phyloP scores from a whole-genome alignment of 306 rosid species.

The Amphicarpaea edgeworthii region DNA sequence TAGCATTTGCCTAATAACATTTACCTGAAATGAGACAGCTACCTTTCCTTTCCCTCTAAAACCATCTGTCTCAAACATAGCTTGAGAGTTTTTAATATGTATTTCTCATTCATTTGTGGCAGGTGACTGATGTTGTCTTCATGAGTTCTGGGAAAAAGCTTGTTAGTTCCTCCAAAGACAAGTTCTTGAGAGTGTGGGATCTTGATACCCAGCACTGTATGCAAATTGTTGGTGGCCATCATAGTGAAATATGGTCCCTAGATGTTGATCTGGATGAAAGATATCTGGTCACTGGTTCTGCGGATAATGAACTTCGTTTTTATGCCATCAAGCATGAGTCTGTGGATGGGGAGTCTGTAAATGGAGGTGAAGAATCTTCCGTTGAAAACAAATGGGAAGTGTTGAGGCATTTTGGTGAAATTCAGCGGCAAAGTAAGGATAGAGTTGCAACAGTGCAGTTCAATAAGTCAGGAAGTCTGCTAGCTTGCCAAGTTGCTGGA shows the following conservation, averaged over 20 bases:
- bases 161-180: conserved; percentile 91
- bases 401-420: conserved; percentile 83
- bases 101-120: conserved; percentile 46
- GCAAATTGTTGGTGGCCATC: conserved; percentile 94
- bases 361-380: conserved; percentile 55
- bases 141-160: conserved; percentile 78
- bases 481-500: conserved; percentile 96
- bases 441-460: conserved; percentile 89
- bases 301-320: conserved; percentile 87
- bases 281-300: conserved; percentile 86
- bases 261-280: conserved; percentile 80
- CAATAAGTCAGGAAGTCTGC: conserved; percentile 79
- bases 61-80: background rate
- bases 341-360: conserved; percentile 53
- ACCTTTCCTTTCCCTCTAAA: background rate
- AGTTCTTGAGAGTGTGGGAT: conserved; percentile 97
- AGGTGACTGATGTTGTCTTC: conserved; percentile 92
- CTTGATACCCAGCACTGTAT: conserved; percentile 96
- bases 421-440: conserved; percentile 80
- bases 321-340: conserved; percentile 66
- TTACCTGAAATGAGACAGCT: background rate
- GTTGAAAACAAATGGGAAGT: conserved; percentile 76
- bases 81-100: conserved; percentile 11
- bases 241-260: conserved; percentile 94
- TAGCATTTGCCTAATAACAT: no score